Evolutionary conservation across 31 red algal species (phyloP), one percentile per base, ranked within the genome.

Genomic region (Porphyra umbilicalis): DNA sequence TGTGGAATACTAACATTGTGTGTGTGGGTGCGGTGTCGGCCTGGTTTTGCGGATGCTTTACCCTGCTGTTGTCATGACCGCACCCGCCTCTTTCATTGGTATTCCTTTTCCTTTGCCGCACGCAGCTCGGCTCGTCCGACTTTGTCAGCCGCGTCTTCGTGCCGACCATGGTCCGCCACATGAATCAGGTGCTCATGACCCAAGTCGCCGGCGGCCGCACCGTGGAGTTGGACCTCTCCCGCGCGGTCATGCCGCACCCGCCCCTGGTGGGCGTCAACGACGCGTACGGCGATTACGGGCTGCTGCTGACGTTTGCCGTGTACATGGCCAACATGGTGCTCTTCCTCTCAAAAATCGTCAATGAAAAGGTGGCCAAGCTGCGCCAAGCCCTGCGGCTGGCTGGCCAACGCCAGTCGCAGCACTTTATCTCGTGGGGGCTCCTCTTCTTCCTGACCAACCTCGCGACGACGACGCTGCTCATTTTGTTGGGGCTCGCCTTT

Each of bases 211-310:
- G 84, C 32, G 83, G 80, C 10, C 76, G 35, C 30, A 31, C 79
- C 33, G 39, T 92, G 20, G 85, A 93, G 74, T 38, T 98, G 32
- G 79, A 90, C 76, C 71, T 93, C 32, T 86, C 79, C 75, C 44
- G 77, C 30, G 90, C 96, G 37, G 89, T 95, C 35, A 94, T 98
- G 80, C 96, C 96, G 32, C 96, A 98, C 80, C 96, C 96, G 3
- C 81, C 88, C 68, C 90, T 98, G 77, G 34, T 76, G 35, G 81
- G 79, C 34, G 34, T 76, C 36, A 76, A 83, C 33, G 89, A 90
- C 84, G 89, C 93, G 4, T 98, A 94, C 67, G 80, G 85, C 9
- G 77, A 85, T 10, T 87, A 89, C 44, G 95, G 90, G 4, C 78
- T 84, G 33, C 81, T 95, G 16, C 78, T 95, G 35, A 86, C 88